Evolutionary conservation across 2,329 filamentous ascomycete genomes (phyloP), one percentile per base, ranked within the genome.

Genomic region (Nigrograna mackinnonii): DNA sequence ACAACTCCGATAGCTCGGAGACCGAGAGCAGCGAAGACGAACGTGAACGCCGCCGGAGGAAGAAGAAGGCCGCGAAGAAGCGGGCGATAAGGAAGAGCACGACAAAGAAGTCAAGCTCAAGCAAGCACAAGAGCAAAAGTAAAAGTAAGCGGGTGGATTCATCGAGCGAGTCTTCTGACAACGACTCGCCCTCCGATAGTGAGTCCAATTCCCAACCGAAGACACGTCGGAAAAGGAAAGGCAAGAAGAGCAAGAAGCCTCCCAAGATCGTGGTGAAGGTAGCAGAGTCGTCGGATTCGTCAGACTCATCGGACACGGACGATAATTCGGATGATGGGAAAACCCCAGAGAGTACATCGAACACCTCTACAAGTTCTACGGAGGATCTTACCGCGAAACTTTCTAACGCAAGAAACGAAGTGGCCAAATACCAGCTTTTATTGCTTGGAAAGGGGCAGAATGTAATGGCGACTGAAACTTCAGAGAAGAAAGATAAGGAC

Each of bases 131-230:
- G 51, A 22, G 19, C 34, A 11, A 36, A 36, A 16, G 19, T 12
- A 6, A 36, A 36, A 54, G 35, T 39, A 60, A 51, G 42, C 66
- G 61, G 20, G 12, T 35, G 5, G 42, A 55, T 1, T 54, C 35
- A 18, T 55, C 57, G 3, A 55, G 49, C 31, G 48, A 56, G 9
- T 39, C 45, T 9, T 36, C 20, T 6, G 45, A 51, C 4, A 48
- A 45, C n/a, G 35, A 46, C 6, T 57, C 54, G 2, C 44, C 43
- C 7, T 50, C 53, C 3, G 39, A 43, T 20, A 43, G 35, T 28
- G 41, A 47, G 7, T 37, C 37, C 1, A 39, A 44, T 12, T 44
- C 47, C 33, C 39, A 39, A 14, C 26, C 39, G 35, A 22, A 30
- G 22, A 31, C 33, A 40, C 26, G 17, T 22, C 26, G 34, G 7